Conservation (phyloP, 1,284 basidiomycete genomes). For the Tylopilus orsonianus region DNA sequence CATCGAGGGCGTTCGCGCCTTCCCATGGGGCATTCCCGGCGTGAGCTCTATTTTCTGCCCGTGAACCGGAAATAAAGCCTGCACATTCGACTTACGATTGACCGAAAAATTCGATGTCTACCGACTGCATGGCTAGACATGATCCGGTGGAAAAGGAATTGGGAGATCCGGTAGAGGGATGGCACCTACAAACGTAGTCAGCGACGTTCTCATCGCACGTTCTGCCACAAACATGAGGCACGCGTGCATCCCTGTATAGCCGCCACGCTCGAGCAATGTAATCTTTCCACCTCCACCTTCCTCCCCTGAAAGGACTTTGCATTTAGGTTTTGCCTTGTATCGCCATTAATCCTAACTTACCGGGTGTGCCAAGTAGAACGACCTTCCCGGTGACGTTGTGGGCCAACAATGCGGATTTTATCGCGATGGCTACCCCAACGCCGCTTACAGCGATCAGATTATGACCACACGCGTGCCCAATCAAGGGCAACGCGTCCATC, state of each 20-base stretch:
- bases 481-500: conserved; percentile 64
- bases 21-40: conserved; percentile 80
- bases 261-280: conserved; percentile 67
- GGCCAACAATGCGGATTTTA: conserved; percentile 65
- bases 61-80: conserved; percentile 1
- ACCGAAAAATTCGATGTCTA: conserved; percentile 67
- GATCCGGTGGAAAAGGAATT: conserved; percentile 50
- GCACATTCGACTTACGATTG: conserved; percentile 48
- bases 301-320: conserved; percentile 51
- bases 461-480: conserved; percentile 83
- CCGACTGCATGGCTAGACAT: conserved; percentile 56
- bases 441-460: conserved; percentile 85
- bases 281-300: conserved; percentile 81
- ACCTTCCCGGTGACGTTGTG: conserved; percentile 71
- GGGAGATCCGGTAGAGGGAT: conserved; percentile 53
- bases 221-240: conserved; percentile 63
- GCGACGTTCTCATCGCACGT: conserved; percentile 5
- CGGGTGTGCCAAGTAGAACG: conserved; percentile 82
- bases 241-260: conserved; percentile 74
- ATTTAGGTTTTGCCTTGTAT: conserved; percentile 10
- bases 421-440: conserved; percentile 71
- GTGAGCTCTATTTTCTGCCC: conserved; percentile 55
- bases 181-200: conserved; percentile 50
- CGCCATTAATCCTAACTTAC: conserved; percentile 37
- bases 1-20: conserved; percentile 82